These are phyloP conservation scores for Chlamydomonas schloesseri DNA, from an alignment of 139 green algal species.

Conservation along the genomic window DNA sequence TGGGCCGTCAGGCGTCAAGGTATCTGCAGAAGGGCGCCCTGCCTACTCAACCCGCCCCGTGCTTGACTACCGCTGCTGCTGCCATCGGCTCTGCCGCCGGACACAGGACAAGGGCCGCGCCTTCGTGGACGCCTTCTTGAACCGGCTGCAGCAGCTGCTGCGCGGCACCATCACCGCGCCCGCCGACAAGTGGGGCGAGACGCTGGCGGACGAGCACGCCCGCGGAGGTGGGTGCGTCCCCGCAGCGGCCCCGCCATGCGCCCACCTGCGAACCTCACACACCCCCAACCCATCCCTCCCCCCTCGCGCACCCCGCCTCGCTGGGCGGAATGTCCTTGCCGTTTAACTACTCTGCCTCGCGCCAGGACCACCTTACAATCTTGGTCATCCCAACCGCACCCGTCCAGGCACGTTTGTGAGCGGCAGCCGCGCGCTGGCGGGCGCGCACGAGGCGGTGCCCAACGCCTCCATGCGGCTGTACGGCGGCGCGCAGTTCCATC, in stretches of 20 bases:
- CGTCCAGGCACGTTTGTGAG: constrained; percentile 86
- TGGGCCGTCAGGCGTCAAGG: too few relatives aligned
- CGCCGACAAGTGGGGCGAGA: constrained; percentile 92
- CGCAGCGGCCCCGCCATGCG: too few relatives aligned
- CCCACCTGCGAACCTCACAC: neutral
- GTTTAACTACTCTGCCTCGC: too few relatives aligned
- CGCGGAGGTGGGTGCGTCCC: constrained; percentile 81
- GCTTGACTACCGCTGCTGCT: too few relatives aligned
- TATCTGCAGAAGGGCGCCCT: too few relatives aligned
- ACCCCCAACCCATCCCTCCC: neutral
- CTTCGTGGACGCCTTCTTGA: constrained; percentile 88
- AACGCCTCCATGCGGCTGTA: constrained; percentile 96
- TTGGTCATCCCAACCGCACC: too few relatives aligned
- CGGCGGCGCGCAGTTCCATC: constrained; percentile 96
- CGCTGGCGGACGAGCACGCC: constrained; percentile 94
- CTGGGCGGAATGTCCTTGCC: too few relatives aligned
- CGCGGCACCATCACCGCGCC: constrained; percentile 85
- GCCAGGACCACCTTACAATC: too few relatives aligned
- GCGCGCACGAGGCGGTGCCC: constrained; percentile 69
- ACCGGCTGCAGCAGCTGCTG: constrained; percentile 86
- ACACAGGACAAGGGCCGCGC: constrained; percentile 81
- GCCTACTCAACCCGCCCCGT: too few relatives aligned
- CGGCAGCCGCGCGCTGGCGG: constrained; percentile 67
- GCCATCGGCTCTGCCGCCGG: too few relatives aligned
- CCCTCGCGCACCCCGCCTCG: neutral